Evolutionary conservation across 352 stramenopile genomes (phyloP).

Genomic region (Peronospora farinosa): DNA sequence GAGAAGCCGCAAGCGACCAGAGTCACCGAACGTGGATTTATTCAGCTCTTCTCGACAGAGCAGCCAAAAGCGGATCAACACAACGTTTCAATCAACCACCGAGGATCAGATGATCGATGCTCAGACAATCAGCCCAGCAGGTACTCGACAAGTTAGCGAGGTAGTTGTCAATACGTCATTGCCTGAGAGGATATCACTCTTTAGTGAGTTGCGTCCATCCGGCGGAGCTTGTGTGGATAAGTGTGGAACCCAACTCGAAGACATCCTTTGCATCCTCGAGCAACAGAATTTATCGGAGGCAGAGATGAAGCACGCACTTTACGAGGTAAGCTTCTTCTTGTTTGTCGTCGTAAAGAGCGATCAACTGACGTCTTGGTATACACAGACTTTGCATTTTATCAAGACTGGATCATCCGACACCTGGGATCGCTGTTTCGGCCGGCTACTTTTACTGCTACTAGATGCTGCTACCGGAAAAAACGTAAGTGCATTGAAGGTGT

Average conservation of each 20-base stretch:
- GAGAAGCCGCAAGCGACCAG: conserved; percentile 41
- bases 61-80: conserved; percentile 45
- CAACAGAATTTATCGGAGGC: conserved; percentile 45
- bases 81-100: conserved; percentile 2
- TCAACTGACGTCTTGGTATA: conserved; percentile 4
- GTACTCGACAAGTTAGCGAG: conserved; percentile 1
- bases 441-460: conserved; percentile 37
- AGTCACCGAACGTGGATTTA: conserved; percentile 41
- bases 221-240: conserved; percentile 8
- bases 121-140: background rate
- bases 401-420: conserved; percentile 22
- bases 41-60: conserved; percentile 31
- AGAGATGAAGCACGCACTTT: conserved; percentile 35
- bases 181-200: conserved; percentile 4
- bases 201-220: conserved; percentile 7
- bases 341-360: background rate
- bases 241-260: conserved; percentile 28
- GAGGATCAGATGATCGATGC: conserved; percentile 2
- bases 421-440: conserved; percentile 40
- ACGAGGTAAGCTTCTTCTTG: conserved; percentile 32
- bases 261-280: conserved; percentile 34
- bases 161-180: background rate
- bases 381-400: conserved; percentile 33
- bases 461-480: conserved; percentile 44
- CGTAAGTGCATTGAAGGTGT: conserved; percentile 45